Conservation (phyloP, 148 eudicot species). For the Amaranthus hypochondriacus region DNA sequence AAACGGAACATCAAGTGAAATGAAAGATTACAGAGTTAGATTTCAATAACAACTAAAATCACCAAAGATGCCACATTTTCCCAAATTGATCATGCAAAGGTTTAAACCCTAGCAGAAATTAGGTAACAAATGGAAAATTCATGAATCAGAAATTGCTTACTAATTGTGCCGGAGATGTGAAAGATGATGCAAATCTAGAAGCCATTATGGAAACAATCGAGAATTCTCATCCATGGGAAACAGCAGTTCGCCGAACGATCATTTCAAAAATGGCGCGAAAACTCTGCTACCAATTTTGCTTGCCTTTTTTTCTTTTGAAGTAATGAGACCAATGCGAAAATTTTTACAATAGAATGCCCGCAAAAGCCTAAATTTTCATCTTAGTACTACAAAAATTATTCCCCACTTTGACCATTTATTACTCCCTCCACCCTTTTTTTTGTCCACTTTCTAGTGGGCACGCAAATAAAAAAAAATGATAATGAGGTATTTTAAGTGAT, state of each 20-base stretch:
- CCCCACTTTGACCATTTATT: no score
- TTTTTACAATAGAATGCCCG: no score
- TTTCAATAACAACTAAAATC: neutral
- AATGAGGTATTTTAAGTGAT: no score
- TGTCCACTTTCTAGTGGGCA: no score
- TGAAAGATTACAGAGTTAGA: neutral
- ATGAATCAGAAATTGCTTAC: neutral
- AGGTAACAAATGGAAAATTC: neutral
- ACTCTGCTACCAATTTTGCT: neutral
- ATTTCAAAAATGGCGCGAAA: slow-evolving; percentile 13
- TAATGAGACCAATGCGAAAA: no score
- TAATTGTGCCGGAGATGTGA: neutral
- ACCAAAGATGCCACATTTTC: neutral
- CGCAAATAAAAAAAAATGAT: no score
- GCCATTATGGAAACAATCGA: neutral
- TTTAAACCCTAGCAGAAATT: neutral
- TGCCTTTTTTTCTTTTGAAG: no score
- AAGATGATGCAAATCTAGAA: neutral
- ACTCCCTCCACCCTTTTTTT: no score
- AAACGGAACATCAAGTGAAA: neutral
- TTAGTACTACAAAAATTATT: no score
- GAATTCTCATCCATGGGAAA: neutral
- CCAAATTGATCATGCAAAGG: neutral
- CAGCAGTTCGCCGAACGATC: no score
- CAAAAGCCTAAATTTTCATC: no score